A percentile compares a stretch with the other conserved stretches of the same genome.
Conservation (phyloP, 768 basidiomycete genomes). For the Leucogyrophana mollusca region DNA sequence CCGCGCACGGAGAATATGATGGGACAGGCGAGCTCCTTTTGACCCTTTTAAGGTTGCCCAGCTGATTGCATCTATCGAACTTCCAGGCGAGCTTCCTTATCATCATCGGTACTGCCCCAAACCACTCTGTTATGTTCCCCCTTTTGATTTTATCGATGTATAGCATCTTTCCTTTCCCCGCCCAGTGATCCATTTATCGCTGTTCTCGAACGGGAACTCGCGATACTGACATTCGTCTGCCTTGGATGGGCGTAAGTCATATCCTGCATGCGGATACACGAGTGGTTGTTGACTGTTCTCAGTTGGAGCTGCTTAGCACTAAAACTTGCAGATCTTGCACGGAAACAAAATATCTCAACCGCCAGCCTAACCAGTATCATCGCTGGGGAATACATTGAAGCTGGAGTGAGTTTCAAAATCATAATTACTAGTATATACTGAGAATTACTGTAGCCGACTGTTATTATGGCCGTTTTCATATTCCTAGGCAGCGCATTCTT, state of each 20-base stretch:
- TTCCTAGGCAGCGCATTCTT: slow-evolving; percentile 59
- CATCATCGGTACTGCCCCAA: slow-evolving; percentile 46
- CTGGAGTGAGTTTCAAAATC: slow-evolving; percentile 26
- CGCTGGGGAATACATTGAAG: slow-evolving; percentile 58
- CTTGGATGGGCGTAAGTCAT: slow-evolving; percentile 59
- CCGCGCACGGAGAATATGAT: slow-evolving; percentile 44
- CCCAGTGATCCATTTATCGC: slow-evolving; percentile 68
- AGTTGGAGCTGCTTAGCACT: slow-evolving; percentile 73
- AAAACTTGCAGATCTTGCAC: slow-evolving; percentile 56
- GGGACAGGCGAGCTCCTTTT: slow-evolving; percentile 48
- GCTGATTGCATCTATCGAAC: slow-evolving; percentile 2
- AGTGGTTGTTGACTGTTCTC: background rate
- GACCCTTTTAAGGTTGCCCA: background rate
- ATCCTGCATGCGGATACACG: background rate
- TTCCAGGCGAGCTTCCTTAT: slow-evolving; percentile 63
- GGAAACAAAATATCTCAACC: slow-evolving; percentile 39
- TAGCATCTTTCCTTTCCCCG: slow-evolving; percentile 65
- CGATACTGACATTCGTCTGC: slow-evolving; percentile 48
- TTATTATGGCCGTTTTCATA: slow-evolving; percentile 61
- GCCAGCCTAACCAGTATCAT: slow-evolving; percentile 40
- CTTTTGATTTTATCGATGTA: background rate
- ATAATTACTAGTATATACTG: background rate
- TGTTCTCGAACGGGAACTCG: slow-evolving; percentile 63
- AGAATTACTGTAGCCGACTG: slow-evolving; percentile 43
- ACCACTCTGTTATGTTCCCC: background rate